Evolutionary conservation across 2,329 filamentous ascomycete species (phyloP).

Genomic region (Trichoderma koningii): DNA sequence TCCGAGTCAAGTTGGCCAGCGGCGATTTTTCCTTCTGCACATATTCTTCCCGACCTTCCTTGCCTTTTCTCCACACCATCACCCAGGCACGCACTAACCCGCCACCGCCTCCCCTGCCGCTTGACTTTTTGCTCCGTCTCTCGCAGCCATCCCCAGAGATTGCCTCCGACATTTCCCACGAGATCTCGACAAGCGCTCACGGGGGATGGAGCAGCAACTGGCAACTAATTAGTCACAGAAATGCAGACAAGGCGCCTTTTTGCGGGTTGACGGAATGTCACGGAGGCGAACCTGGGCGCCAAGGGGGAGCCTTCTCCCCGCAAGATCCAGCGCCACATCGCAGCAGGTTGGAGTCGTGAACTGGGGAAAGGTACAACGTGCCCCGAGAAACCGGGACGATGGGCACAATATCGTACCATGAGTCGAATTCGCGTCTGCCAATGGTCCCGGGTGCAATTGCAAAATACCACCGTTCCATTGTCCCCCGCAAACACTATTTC

Average conservation of each 20-base stretch:
- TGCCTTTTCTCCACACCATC: constrained; percentile 11
- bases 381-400: constrained; percentile 8
- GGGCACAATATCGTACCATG: constrained; percentile 3
- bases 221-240: constrained; percentile 6
- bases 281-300: not conserved
- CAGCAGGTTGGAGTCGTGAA: constrained; percentile 13
- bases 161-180: constrained; percentile 24
- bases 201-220: constrained; percentile 5
- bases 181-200: constrained; percentile 8
- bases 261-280: constrained; percentile 9
- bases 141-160: not conserved
- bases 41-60: constrained; percentile 19
- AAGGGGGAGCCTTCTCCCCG: constrained; percentile 3
- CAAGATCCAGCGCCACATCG: constrained; percentile 16
- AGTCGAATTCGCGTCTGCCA: constrained; percentile 3
- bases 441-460: not conserved
- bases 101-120: constrained; percentile 5
- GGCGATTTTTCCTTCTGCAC: constrained; percentile 24
- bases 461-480: constrained; percentile 8
- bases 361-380: not conserved
- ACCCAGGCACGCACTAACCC: constrained; percentile 8
- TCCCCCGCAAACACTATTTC: constrained; percentile 23
- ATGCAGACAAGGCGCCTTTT: constrained; percentile 1
- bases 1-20: constrained; percentile 13
- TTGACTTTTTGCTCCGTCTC: constrained; percentile 14